Conservation (phyloP, 139 green algal genomes). For the Bryopsis sp. region DNA sequence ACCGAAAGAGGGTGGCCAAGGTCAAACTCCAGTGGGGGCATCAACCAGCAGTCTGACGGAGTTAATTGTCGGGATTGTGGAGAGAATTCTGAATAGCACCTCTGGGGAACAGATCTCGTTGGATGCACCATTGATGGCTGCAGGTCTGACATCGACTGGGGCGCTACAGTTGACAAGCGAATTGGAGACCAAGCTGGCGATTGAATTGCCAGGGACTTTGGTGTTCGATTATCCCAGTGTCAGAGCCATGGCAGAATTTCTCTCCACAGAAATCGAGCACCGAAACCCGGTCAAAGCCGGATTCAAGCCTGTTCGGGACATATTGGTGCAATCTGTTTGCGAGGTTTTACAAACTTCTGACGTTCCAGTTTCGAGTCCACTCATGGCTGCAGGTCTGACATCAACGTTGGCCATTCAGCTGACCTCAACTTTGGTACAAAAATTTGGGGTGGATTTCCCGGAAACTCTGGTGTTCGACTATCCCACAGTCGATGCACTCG, state of each 20-base stretch:
- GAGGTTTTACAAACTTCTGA: too few species aligned
- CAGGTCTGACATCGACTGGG: slow-evolving; percentile 32
- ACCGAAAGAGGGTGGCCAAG: too few species aligned
- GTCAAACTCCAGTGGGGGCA: too few species aligned
- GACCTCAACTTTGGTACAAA: slow-evolving; percentile 21
- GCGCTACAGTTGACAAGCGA: slow-evolving; percentile 39
- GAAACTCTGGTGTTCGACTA: slow-evolving; percentile 64
- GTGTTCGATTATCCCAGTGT: slow-evolving; percentile 30
- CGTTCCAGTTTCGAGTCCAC: slow-evolving; percentile 7
- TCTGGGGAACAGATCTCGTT: not conserved
- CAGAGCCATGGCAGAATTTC: not conserved
- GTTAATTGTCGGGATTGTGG: too few species aligned
- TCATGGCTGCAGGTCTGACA: slow-evolving; percentile 52
- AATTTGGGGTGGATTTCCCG: slow-evolving; percentile 49
- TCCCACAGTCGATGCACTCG: slow-evolving; percentile 36
- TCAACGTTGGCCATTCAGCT: slow-evolving; percentile 64
- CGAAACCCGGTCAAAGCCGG: too few species aligned
- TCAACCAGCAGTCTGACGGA: too few species aligned
- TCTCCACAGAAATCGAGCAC: too few species aligned
- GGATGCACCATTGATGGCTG: slow-evolving; percentile 20
- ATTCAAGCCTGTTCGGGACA: too few species aligned
- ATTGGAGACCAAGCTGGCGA: slow-evolving; percentile 28
- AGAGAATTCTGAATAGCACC: too few species aligned
- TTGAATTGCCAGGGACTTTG: slow-evolving; percentile 38
- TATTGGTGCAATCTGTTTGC: too few species aligned